phyloP scores from a whole-genome alignment of 257 asterid genomes.

The Linderniella brevidens region DNA sequence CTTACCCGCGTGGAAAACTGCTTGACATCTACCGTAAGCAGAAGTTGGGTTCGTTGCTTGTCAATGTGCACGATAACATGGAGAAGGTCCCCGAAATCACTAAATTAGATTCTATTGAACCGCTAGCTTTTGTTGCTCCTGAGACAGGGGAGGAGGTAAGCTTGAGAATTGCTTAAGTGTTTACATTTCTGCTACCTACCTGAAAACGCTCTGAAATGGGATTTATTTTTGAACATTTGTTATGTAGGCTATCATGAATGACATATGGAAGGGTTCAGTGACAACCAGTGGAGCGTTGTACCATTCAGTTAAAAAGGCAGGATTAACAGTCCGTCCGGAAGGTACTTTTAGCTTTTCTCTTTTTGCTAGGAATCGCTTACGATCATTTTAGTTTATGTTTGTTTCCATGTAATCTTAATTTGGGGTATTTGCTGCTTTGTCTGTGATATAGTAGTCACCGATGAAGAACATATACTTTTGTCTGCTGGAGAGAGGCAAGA shows the following conservation, averaged over 20 bases:
- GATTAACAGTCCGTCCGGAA: slow-evolving; percentile 38
- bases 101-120: slow-evolving; percentile 37
- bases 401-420: not conserved
- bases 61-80: slow-evolving; percentile 31
- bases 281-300: slow-evolving; percentile 55
- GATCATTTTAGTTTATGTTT: not conserved
- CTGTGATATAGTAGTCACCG: too few species aligned
- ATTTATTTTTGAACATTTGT: slow-evolving; percentile 1
- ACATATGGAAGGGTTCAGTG: slow-evolving; percentile 59
- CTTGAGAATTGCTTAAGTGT: slow-evolving; percentile 6
- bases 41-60: slow-evolving; percentile 31
- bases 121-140: slow-evolving; percentile 80
- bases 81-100: slow-evolving; percentile 60
- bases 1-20: slow-evolving; percentile 82
- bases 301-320: slow-evolving; percentile 35
- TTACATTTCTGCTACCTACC: slow-evolving; percentile 4
- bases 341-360: slow-evolving; percentile 22
- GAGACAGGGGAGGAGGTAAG: slow-evolving; percentile 75
- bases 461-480: too few species aligned
- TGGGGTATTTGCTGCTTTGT: not conserved
- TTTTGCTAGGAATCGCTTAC: not conserved
- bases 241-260: slow-evolving; percentile 48
- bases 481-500: slow-evolving; percentile 18
- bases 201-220: not conserved
- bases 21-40: slow-evolving; percentile 82